Percentiles rank a stretch among this genome's conserved stretches.
Conservation (phyloP, 768 basidiomycete genomes). For the Xerocomus brunneocitrinus region DNA sequence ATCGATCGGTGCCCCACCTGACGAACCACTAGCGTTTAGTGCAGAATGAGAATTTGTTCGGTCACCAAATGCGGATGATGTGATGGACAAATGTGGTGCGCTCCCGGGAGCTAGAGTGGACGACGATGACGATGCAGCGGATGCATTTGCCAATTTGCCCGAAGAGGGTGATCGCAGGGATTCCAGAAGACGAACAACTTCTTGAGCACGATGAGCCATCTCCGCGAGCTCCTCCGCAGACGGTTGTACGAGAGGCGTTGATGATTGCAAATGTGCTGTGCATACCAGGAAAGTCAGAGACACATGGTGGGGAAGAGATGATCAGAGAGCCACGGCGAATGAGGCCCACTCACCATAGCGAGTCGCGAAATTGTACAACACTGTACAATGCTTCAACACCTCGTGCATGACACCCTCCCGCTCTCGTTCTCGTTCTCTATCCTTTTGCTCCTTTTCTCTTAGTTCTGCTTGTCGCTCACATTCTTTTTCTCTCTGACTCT, state of each 20-base stretch:
- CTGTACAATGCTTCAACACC: conserved; percentile 47
- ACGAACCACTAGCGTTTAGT: conserved; percentile 24
- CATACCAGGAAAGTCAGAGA: conserved; percentile 4
- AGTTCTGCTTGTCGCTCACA: conserved; percentile 20
- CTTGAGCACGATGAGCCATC: conserved; percentile 62
- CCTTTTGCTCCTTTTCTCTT: conserved; percentile 21
- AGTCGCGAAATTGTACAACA: conserved; percentile 59
- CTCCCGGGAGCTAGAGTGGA: conserved; percentile 9
- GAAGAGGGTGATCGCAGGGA: conserved; percentile 23
- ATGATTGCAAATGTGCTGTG: conserved; percentile 37
- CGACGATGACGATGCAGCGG: conserved; percentile 11
- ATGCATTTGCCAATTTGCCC: conserved; percentile 17
- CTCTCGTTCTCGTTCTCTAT: conserved; percentile 22
- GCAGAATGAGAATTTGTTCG: conserved; percentile 26
- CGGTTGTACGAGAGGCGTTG: conserved; percentile 48
- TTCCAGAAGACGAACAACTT: conserved; percentile 67
- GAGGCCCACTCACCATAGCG: conserved; percentile 50
- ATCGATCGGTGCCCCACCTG: conserved; percentile 21
- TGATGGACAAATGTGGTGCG: conserved; percentile 15
- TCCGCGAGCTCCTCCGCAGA: conserved; percentile 53
- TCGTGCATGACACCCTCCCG: conserved; percentile 22
- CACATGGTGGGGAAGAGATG: neutral
- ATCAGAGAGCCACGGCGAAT: neutral
- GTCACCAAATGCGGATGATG: conserved; percentile 20
- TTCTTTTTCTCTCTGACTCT: conserved; percentile 20